Base-by-base conservation (phyloP, 345 rosid species). In the Raphanus raphanistrum region DNA sequence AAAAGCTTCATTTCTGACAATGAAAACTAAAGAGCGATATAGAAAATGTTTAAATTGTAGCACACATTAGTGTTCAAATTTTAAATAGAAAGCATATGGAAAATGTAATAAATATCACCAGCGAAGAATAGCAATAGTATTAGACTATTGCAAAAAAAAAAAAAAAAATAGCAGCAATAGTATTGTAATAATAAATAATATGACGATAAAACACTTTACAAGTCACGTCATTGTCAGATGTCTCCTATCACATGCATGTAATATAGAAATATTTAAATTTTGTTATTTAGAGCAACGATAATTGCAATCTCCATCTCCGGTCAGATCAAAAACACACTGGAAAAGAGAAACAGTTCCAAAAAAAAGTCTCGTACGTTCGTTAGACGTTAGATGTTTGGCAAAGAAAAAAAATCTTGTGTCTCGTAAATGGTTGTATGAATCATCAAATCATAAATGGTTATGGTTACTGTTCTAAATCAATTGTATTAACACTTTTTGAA, bases 171-270 rank as follows among this genome's bases (percentile, higher is more conserved):
- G n/a, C 2, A 28, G 21, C 31, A 32, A 32, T 32, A 32, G 35
- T 5, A 4, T 32, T 5, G 6, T 45, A 55, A 16, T 17, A 17
- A 17, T 11, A 32, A 32, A 71, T 26, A 70, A 27, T 38, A 36
- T 62, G 45, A 43, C 9, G n/a, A 48, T 45, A 45, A 27, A 16
- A 62, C 31, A 62, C 60, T 62, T 45, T 71, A 72, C 60, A 72
- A 72, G 76, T 72, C 76, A 72, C 76, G 76, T 72, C 76, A 72
- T 2, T 72, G 68, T 72, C 68, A 25, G 59, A 62, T 72, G 76
- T 33, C 48, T 72, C 31, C 31, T 28, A 28, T 28, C 76, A 72
- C 68, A 72, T 72, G 68, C 31, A 72, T 45, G 2, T 63, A 63
- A 63, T 7, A 63, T 63, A 8, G 7, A 26, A 43, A 32, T 16